Conservation (phyloP, 2,329 filamentous ascomycete genomes). For the Acrodontium crateriforme region DNA sequence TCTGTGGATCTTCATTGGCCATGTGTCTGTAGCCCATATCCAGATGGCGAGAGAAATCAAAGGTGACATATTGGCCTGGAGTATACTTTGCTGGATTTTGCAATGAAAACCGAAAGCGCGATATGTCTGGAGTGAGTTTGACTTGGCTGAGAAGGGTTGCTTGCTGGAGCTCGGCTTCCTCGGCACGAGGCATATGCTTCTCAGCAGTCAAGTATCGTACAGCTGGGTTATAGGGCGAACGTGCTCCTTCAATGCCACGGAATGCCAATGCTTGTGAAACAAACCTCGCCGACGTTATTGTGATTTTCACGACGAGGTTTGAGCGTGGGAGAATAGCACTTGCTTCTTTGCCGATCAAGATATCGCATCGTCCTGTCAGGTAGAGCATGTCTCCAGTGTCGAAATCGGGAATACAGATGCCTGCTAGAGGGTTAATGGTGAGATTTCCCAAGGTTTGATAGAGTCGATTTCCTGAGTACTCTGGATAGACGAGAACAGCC, state of each 20-base stretch:
- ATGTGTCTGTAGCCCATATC: slow-evolving; percentile 69
- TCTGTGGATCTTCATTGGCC: slow-evolving; percentile 64
- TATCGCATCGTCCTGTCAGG: slow-evolving; percentile 52
- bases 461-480: slow-evolving; percentile 71
- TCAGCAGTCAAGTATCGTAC: slow-evolving; percentile 53
- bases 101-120: slow-evolving; percentile 48
- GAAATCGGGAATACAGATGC: slow-evolving; percentile 62
- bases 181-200: slow-evolving; percentile 15
- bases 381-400: slow-evolving; percentile 60
- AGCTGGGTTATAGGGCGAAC: slow-evolving; percentile 67
- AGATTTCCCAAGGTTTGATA: slow-evolving; percentile 79
- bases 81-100: slow-evolving; percentile 36
- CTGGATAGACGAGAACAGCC: slow-evolving; percentile 56
- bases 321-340: slow-evolving; percentile 49
- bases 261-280: slow-evolving; percentile 56
- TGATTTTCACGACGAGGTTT: slow-evolving; percentile 59
- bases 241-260: slow-evolving; percentile 43
- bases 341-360: slow-evolving; percentile 53
- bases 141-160: slow-evolving; percentile 48
- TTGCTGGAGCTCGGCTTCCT: not conserved
- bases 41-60: slow-evolving; percentile 58
- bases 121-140: slow-evolving; percentile 50
- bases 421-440: slow-evolving; percentile 49
- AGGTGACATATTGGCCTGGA: slow-evolving; percentile 63
- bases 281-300: slow-evolving; percentile 45